Base-by-base conservation (phyloP, 2,329 filamentous ascomycete genomes). In the Beauveria brongniartii region DNA sequence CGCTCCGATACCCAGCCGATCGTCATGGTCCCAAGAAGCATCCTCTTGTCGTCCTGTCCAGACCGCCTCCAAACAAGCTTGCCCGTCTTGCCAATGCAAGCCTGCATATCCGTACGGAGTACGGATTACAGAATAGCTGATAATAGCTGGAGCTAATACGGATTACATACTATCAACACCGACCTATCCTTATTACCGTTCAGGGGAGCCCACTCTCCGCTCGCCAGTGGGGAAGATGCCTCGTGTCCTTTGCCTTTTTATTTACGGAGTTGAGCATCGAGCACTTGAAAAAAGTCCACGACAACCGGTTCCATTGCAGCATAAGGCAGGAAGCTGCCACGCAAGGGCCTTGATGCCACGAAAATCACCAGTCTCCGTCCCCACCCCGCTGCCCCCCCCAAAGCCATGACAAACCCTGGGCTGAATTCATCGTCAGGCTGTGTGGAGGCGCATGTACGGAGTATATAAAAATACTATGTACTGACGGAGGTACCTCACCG, bases 341-440 rank as follows among this genome's bases (percentile, higher is more conserved):
- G 34, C 34, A 37, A 37, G 5, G 12, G 34, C 34, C 34, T 37
- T 37, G 34, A 37, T 34, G 12, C 30, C 30, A 14, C 30, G 30
- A 34, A 14, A 34, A 34, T 34, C 30, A 34, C 10, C 30, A 34
- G 30, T 34, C 30, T 34, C 30, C 30, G 30, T 34, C 12, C 26
- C 51, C 37, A 54, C 51, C 50, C 46, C 51, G 51, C 34, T 34
- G 37, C 53, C 24, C 53, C 24, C 20, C 20, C 48, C 24, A 41
- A 55, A 46, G 50, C 28, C 40, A 41, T 22, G 18, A 28, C 22
- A 18, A 46, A 18, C 9, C 37, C 18, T 40, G 20, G 28, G 54
- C 54, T 47, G 54, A 56, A 56, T 56, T 18, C 55, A 58, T 58
- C 55, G 30, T 51, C 30, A 40, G 55, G 55, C 55, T 37, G 34